Evolutionary conservation across 1,284 basidiomycete species (phyloP), one percentile per base, ranked within the genome.

Genomic region (Sphagnurus paluster): DNA sequence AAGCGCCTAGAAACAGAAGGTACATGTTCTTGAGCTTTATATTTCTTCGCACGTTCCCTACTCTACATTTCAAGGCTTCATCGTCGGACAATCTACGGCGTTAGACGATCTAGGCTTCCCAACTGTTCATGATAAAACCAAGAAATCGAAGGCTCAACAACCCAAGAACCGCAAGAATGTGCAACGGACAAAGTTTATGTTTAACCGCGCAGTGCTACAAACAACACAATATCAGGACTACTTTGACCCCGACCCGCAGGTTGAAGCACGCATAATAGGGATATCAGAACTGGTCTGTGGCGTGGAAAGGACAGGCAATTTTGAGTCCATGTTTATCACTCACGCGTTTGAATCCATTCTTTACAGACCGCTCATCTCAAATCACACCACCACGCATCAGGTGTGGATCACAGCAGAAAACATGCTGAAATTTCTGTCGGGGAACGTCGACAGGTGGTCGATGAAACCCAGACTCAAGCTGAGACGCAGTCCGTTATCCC

Each of bases 1-100:
- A 82, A 79, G 57, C 69, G 82, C 35, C 72, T 90, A 11, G 83
- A 89, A 60, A 70, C 71, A 23, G 84, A 90, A 74, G 86, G 87
- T 84, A 37, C 25, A n/a, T n/a, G n/a, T n/a, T n/a, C n/a, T n/a
- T n/a, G 50, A 21, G 28, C 13, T 23, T 17, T 23, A 25, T 14
- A 14, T 13, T 16, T n/a, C 7, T 20, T 34, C 17, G 16, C 7
- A 9, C 13, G 26, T 32, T 23, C 24, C 35, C n/a, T 26, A 13
- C 29, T 11, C 11, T 17, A 19, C n/a, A 25, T 10, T 13, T 46
- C 8, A 50, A 89, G 87, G 77, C 9, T 87, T 89, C 56, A 77
- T 89, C 35, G 60, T 71, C 3, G 72, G 75, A 23, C 74, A 81
- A 56, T 64, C 60, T 13, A 71, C 67, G 14, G 72, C 74, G 34